Base-by-base conservation (phyloP, 1,284 basidiomycete species). In the Ustilago vetiveriae region DNA sequence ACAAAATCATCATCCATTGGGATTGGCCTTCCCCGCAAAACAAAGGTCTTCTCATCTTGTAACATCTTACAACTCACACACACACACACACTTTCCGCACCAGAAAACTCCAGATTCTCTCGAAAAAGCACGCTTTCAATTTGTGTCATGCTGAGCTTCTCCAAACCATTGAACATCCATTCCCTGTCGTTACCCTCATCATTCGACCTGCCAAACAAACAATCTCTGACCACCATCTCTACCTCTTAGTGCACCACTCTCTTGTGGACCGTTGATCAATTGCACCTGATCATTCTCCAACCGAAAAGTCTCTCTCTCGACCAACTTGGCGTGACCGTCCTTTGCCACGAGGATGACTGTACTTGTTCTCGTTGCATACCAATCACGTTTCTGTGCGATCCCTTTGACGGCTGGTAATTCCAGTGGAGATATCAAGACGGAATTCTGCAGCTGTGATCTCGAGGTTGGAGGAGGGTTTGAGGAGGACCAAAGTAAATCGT, bases 361-460 rank as follows among this genome's bases (percentile, higher is more conserved):
- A 14, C 58, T 56, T 2, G 69, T 69, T 13, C 73, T 17, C 0
- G 73, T 72, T 0, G 60, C 73, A 39, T 75, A 75, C 65, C 66
- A 72, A n/a, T 63, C 60, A 8, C 11, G 37, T 2, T 13, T 23
- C 3, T n/a, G 27, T 29, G 27, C 27, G 6, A 29, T 6, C 27
- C 27, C 7, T n/a, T n/a, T n/a, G 2, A 30, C 21, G 17, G 24
- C 22, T 9, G 55, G 43, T 0, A 67, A 14, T 8, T 51, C 13
- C 6, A 74, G 35, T 7, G 73, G 73, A 0, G 62, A 41, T 29
- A 75, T 69, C 23, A 69, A 45, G 21, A 75, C 41, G 13, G 70
- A 69, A 21, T 58, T 55, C 2, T 62, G 32, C 32, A 75, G 27
- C 4, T 72, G 55, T 2, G 51, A 37, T 14, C 57, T 19, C 16